These are phyloP conservation scores for Platanthera guangdongensis DNA, from an alignment of 106 monocot species.

Conservation along the genomic window DNA sequence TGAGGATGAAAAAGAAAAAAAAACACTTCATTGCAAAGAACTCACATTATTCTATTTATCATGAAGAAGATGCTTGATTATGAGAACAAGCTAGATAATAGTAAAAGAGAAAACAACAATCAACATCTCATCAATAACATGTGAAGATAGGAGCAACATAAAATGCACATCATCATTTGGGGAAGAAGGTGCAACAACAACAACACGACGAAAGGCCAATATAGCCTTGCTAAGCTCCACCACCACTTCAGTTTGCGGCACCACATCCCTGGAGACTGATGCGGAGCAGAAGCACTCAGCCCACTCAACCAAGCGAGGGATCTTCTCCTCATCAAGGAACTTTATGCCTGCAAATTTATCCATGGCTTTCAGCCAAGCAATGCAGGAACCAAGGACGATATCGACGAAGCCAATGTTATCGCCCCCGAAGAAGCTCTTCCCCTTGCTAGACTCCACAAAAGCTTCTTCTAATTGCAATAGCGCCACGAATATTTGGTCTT, in stretches of 20 bases:
- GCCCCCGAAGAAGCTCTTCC: too few species aligned
- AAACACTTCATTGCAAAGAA: too few species aligned
- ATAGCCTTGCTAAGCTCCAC: conserved; percentile 15
- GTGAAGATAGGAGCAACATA: too few species aligned
- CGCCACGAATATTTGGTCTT: too few species aligned
- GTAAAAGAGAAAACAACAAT: too few species aligned
- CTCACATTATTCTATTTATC: too few species aligned
- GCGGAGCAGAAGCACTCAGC: conserved; percentile 28
- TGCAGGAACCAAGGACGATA: conserved; percentile 26
- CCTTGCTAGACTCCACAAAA: too few species aligned
- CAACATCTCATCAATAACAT: too few species aligned
- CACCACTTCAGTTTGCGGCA: conserved; percentile 29
- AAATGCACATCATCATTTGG: not conserved
- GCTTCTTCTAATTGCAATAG: too few species aligned
- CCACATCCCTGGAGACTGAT: conserved; percentile 16
- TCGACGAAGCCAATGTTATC: conserved; percentile 37
- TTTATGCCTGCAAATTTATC: conserved; percentile 14
- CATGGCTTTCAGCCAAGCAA: conserved; percentile 22
- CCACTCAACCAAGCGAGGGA: conserved; percentile 24
- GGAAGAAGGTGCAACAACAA: not conserved
- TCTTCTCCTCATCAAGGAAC: conserved; percentile 17
- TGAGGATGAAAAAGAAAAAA: too few species aligned
- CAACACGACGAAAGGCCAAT: not conserved
- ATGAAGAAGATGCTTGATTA: too few species aligned
- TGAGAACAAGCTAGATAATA: too few species aligned